These are phyloP conservation scores for Nicotiana undulata DNA, from an alignment of 257 asterid genomes.

Conservation along the genomic window DNA sequence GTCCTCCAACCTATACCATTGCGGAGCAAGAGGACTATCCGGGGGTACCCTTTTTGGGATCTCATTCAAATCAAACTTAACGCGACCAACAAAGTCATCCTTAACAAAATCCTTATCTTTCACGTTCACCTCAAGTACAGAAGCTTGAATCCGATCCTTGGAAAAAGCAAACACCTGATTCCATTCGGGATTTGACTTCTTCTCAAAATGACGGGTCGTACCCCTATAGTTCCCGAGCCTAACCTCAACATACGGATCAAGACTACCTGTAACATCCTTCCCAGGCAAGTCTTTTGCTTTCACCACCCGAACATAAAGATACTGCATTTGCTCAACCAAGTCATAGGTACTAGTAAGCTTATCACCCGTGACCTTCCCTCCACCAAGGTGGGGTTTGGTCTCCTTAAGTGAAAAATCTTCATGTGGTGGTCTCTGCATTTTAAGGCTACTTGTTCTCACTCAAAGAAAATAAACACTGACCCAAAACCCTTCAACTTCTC, in stretches of 20 bases:
- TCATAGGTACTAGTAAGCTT: constrained; percentile 14
- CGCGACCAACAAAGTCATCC: constrained; percentile 17
- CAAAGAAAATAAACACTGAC: not conserved
- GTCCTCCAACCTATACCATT: constrained; percentile 21
- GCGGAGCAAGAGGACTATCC: constrained; percentile 25
- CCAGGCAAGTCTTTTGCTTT: constrained; percentile 11
- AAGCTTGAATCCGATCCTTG: constrained; percentile 15
- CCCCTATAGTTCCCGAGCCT: constrained; percentile 21
- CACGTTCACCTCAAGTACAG: constrained; percentile 10
- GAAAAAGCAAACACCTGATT: constrained; percentile 22
- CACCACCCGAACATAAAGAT: constrained; percentile 13
- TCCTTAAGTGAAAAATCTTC: constrained; percentile 11
- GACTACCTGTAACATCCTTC: constrained; percentile 14
- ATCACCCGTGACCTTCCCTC: constrained; percentile 8
- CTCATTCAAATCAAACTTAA: constrained; percentile 16
- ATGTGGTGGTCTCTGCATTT: constrained; percentile 11
- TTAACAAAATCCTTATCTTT: constrained; percentile 20
- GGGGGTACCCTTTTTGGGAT: constrained; percentile 21
- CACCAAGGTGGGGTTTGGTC: constrained; percentile 20
- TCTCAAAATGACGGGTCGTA: constrained; percentile 14
- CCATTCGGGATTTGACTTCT: constrained; percentile 18
- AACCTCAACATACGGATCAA: constrained; percentile 25
- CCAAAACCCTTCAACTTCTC: not conserved
- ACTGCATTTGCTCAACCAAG: constrained; percentile 23
- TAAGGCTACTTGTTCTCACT: not conserved